These are phyloP conservation scores for Penicillium corylophilum DNA, from an alignment of 2,329 filamentous ascomycete genomes.

Conservation along the genomic window DNA sequence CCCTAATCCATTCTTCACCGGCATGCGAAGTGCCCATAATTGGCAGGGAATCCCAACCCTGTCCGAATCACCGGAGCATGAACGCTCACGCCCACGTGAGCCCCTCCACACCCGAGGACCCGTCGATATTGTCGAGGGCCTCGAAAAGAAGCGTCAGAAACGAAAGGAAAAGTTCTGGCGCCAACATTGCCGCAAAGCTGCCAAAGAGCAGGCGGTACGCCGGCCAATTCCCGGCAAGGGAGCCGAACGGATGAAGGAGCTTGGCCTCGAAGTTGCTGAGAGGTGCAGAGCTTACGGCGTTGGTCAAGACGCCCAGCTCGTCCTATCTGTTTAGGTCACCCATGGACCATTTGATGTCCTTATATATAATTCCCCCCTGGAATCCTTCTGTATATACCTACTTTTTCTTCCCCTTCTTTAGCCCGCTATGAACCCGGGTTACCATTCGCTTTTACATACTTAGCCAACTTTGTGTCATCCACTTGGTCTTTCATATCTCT, in stretches of 20 bases:
- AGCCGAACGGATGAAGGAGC: conserved; percentile 87
- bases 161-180: conserved; percentile 90
- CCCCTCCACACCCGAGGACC: conserved; percentile 76
- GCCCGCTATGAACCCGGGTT: conserved; percentile 22
- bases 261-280: conserved; percentile 85
- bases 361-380: conserved; percentile 29
- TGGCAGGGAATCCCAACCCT: conserved; percentile 33
- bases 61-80: conserved; percentile 38
- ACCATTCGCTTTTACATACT: conserved; percentile 30
- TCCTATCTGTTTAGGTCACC: conserved; percentile 64
- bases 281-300: conserved; percentile 68
- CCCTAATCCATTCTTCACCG: conserved; percentile 65
- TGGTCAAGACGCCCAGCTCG: conserved; percentile 57
- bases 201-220: conserved; percentile 64
- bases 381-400: conserved; percentile 23
- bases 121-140: conserved; percentile 94
- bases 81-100: conserved; percentile 44
- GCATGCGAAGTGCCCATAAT: conserved; percentile 30
- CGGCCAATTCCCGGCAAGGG: conserved; percentile 76
- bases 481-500: conserved; percentile 16
- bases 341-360: conserved; percentile 17
- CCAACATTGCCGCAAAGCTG: conserved; percentile 81
- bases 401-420: conserved; percentile 4
- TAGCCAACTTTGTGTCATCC: conserved; percentile 26
- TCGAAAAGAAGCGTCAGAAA: conserved; percentile 90